Percentiles rank a stretch among this genome's conserved stretches.
phyloP scores from a whole-genome alignment of 176 grass and related monocot species.

The Melocanna baccifera region DNA sequence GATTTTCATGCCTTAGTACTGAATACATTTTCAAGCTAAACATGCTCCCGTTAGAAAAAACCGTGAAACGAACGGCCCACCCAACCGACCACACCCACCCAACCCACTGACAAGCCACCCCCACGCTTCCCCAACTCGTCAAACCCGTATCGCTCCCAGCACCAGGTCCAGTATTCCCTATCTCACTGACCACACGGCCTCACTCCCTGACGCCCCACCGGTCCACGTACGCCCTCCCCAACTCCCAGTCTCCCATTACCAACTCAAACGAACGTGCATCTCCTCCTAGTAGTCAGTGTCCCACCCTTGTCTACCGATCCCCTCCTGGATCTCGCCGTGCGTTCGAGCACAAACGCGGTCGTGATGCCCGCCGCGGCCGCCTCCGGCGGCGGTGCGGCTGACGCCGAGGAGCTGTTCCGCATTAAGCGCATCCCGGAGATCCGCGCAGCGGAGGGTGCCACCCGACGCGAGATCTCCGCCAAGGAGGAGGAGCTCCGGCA shows the following conservation, averaged over 20 bases:
- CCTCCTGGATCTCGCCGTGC: constrained; percentile 51
- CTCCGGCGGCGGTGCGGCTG: constrained; percentile 38
- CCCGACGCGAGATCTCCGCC: constrained; percentile 77
- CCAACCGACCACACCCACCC: background rate
- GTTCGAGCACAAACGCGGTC: background rate
- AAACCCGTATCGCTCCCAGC: background rate
- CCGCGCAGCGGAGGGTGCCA: constrained; percentile 56
- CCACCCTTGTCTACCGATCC: background rate
- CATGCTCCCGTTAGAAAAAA: too few relatives aligned
- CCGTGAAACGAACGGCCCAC: background rate
- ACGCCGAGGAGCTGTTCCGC: constrained; percentile 92
- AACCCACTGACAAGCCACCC: background rate
- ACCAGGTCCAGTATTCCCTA: background rate
- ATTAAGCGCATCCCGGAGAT: constrained; percentile 86
- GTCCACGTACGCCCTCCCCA: background rate
- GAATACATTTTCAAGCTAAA: too few relatives aligned
- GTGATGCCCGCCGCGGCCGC: constrained; percentile 42
- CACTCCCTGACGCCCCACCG: background rate
- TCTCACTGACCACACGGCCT: background rate
- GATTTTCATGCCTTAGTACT: too few relatives aligned
- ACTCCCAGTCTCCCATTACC: background rate
- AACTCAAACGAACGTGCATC: constrained; percentile 33
- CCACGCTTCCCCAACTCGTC: background rate
- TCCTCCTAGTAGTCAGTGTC: constrained; percentile 6
- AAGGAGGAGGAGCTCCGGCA: constrained; percentile 96